Evolutionary conservation across 2,329 filamentous ascomycete species (phyloP).

Genomic region (Albophoma yamanashiensis): DNA sequence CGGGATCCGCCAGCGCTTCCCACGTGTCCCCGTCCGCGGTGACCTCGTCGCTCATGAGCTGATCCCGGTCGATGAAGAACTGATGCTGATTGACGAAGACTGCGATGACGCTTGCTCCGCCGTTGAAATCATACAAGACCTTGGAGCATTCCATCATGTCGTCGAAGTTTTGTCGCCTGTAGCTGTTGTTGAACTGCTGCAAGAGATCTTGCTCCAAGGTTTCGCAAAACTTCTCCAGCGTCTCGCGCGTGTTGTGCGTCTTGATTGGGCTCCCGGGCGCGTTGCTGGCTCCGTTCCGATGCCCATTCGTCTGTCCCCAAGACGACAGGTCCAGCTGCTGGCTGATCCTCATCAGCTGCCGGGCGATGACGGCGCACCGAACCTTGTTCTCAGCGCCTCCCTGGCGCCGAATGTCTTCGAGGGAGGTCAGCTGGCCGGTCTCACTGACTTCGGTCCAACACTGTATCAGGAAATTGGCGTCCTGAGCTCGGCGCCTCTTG

Average conservation of each 20-base stretch:
- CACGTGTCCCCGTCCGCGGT: constrained; percentile 65
- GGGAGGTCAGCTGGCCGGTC: constrained; percentile 70
- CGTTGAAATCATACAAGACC: constrained; percentile 91
- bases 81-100: constrained; percentile 98
- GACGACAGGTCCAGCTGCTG: constrained; percentile 74
- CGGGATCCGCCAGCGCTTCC: constrained; percentile 89
- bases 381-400: constrained; percentile 88
- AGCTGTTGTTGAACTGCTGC: constrained; percentile 96
- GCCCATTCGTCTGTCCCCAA: constrained; percentile 54
- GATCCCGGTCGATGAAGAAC: constrained; percentile 95
- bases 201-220: constrained; percentile 90
- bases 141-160: constrained; percentile 97
- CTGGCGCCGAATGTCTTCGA: constrained; percentile 80
- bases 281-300: constrained; percentile 38
- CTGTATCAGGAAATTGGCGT: constrained; percentile 89
- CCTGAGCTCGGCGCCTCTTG: constrained; percentile 78
- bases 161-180: constrained; percentile 87
- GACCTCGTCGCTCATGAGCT: constrained; percentile 81
- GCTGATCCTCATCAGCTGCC: constrained; percentile 89
- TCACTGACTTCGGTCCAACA: constrained; percentile 96
- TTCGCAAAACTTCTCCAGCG: constrained; percentile 95
- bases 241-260: constrained; percentile 64
- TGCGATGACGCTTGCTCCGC: constrained; percentile 88
- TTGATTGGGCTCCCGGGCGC: constrained; percentile 27
- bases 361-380: constrained; percentile 83